Evolutionary conservation across 164 flowering plant genomes (phyloP).

Genomic region (Magnolia changhungtana): DNA sequence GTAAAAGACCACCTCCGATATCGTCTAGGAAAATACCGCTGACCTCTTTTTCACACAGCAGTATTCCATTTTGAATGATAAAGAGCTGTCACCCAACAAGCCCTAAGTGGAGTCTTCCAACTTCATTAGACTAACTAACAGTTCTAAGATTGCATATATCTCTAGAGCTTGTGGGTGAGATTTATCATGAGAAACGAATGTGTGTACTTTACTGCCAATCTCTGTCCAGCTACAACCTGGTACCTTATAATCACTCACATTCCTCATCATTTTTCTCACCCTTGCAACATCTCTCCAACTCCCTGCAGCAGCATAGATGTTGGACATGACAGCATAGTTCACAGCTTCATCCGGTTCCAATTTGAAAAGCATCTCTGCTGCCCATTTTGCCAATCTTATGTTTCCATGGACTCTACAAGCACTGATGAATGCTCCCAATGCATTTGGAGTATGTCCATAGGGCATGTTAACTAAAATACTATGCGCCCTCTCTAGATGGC

Average conservation of each 20-base stretch:
- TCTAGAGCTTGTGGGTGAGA: constrained; percentile 33
- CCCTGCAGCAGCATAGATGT: constrained; percentile 49
- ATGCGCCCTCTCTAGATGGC: constrained; percentile 51
- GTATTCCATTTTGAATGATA: no score
- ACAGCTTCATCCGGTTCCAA: constrained; percentile 48
- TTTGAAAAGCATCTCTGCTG: constrained; percentile 43
- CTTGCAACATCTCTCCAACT: constrained; percentile 51
- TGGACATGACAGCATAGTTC: constrained; percentile 50
- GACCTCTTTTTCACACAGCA: no score
- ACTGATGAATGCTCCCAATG: constrained; percentile 50
- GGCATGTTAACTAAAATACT: constrained; percentile 37
- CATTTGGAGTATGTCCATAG: constrained; percentile 26
- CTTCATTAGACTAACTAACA: constrained; percentile 25
- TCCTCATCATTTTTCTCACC: constrained; percentile 41
- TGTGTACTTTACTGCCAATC: constrained; percentile 32
- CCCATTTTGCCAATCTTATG: constrained; percentile 42
- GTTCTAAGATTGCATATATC: constrained; percentile 27
- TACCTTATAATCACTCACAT: constrained; percentile 30
- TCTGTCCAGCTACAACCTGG: constrained; percentile 71
- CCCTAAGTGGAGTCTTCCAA: constrained; percentile 9
- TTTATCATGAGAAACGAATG: constrained; percentile 36
- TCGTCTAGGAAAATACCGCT: no score
- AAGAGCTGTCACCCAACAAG: not conserved
- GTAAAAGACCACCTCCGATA: no score
- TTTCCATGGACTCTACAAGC: constrained; percentile 56